Evolutionary conservation across 2,329 filamentous ascomycete genomes (phyloP), one percentile per base, ranked within the genome.

Genomic region (Septoria linicola): DNA sequence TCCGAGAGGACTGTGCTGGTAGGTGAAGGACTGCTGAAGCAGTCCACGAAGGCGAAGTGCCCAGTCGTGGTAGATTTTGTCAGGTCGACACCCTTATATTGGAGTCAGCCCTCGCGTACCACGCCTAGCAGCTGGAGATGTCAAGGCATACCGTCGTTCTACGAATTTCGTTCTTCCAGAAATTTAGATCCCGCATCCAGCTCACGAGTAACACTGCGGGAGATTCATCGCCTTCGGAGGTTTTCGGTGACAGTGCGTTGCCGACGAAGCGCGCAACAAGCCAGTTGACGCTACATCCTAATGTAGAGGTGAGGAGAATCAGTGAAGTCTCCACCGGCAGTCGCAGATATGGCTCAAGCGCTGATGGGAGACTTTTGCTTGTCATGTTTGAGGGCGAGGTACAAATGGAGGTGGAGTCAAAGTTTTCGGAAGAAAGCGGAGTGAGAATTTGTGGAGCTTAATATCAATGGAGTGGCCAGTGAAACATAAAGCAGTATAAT

Each of bases 141-240:
- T n/a, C n/a, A n/a, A n/a, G n/a, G n/a, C 53, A 30, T 60, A 66
- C 63, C 20, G 54, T 57, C 8, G 53, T 53, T 23, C 65, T 54
- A 36, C 58, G 36, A 2, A 68, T 79, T 42, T 88, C 85, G 2
- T 84, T 80, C 56, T 76, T 83, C 89, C 90, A 96, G 66, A 95
- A 95, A 1, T 80, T 74, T 57, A 79, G 80, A 62, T 92, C 86
- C 54, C 88, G 80, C 70, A 95, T 73, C 71, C 93, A 96, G 72
- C 88, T 95, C 51, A 93, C 83, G 2, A 96, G 75, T 2, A 96
- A 76, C 1, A 96, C 70, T 14, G 67, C 68, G 8, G 59, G 34
- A 14, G 65, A 63, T 2, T 59, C 65, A 62, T 71, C 64, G 3
- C 44, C 23, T 65, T 50, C 36, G 19, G 14, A 19, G 20, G 30